Percentiles rank a stretch among this genome's conserved stretches.
These are phyloP conservation scores for Agroathelia rolfsii DNA, from an alignment of 1,284 basidiomycete genomes.

Conservation along the genomic window DNA sequence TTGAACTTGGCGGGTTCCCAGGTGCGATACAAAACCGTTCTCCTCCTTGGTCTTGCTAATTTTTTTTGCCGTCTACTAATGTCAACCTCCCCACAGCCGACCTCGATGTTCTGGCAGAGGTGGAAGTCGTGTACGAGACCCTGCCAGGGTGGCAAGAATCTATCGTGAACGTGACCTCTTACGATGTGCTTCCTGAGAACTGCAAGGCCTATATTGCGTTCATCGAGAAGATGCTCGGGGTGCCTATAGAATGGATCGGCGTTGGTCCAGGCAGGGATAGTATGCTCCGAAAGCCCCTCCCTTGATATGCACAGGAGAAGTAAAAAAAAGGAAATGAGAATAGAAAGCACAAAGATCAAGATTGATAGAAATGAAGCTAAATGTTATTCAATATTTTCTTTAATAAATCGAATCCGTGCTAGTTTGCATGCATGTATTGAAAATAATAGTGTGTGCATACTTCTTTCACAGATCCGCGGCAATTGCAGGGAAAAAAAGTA, in stretches of 20 bases:
- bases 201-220: conserved; percentile 85
- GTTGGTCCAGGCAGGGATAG: conserved; percentile 77
- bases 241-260: conserved; percentile 86
- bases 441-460: no score
- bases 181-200: conserved; percentile 77
- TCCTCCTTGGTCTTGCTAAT: conserved; percentile 3
- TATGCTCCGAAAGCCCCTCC: conserved; percentile 69
- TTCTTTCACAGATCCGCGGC: no score
- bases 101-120: conserved; percentile 71
- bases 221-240: conserved; percentile 76
- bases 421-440: no score
- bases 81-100: conserved; percentile 45
- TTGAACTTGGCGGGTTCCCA: conserved; percentile 81
- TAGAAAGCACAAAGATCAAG: no score
- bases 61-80: conserved; percentile 7
- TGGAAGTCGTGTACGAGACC: conserved; percentile 85
- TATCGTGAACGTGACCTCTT: conserved; percentile 60
- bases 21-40: no score
- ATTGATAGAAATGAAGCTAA: no score
- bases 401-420: no score
- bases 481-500: no score
- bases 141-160: conserved; percentile 88
- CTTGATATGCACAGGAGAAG: no score
- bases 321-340: no score
- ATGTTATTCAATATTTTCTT: no score